Base-by-base conservation (phyloP, 2,329 filamentous ascomycete species). In the Aspergillus sp. region DNA sequence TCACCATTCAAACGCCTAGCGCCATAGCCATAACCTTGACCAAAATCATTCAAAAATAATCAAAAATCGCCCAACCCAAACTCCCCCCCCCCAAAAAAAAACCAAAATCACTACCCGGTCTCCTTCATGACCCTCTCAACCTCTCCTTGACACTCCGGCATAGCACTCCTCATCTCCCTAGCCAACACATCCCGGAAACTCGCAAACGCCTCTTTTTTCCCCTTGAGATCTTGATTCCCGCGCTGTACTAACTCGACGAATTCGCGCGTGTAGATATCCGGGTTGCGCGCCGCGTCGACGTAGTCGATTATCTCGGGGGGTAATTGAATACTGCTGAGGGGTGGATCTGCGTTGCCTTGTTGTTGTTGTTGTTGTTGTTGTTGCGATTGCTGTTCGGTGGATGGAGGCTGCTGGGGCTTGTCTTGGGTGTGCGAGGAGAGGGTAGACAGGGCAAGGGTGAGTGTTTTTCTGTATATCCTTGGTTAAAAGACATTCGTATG, bases 261-360 rank as follows among this genome's bases (percentile, higher is more conserved):
- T 55, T 84, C 80, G 41, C 81, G 74, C 7, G 80, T 84, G 64
- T 83, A 84, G 55, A 84, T 83, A 57, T 84, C 81, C 6, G 81
- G 82, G 58, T 85, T 85, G 19, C 81, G 77, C 15, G 79, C 76
- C 17, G 75, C 71, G 56, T 84, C 80, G 30, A 85, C 79, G 60
- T 84, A 85, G 47, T 75, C 73, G 53, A 82, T 77, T 27, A 84
- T 78, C 55, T 84, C 81, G 4, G 79, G 74, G 0, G 82, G 81
- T 1, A 84, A 74, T 43, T 76, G 69, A 49, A 81, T 73, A 46
- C 71, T 69, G 17, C 77, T 67, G 15, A 74, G 61, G n/a, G 72
- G 67, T 2, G 78, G 58, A 62, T 75, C 67, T 30, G 59, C 55
- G 50, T 58, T 58, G n/a, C 39, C 44, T 51, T 49, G 49, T 17